Evolutionary conservation across 1,284 basidiomycete genomes (phyloP), one percentile per base, ranked within the genome.

Genomic region (Marasmius tenuissimus): DNA sequence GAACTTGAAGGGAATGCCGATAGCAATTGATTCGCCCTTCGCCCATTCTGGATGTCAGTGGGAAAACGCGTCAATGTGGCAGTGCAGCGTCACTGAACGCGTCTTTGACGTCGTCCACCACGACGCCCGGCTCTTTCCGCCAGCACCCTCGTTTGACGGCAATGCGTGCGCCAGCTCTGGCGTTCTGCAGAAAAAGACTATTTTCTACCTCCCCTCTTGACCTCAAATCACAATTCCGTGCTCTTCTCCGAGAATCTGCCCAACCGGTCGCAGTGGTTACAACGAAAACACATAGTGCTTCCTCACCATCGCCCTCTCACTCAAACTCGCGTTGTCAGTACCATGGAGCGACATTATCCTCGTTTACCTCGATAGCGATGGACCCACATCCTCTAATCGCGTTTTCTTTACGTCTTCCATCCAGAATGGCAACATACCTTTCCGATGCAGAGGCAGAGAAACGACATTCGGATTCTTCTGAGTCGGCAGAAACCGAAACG

Each of bases 281-380:
- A 20, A 78, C 84, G 0, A 69, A 58, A 42, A 61, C 64, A 60
- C 59, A n/a, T 59, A 27, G 39, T 48, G 53, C 56, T 40, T 59
- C 51, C 27, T 11, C 50, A 33, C 58, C 57, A 40, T 45, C 60
- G 57, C 54, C 56, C 52, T 35, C 62, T n/a, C 60, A 61, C 52
- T 49, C 63, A n/a, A 67, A 63, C 37, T 27, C 27, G 27, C 27
- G 4, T 47, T 16, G 4, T n/a, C 58, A 64, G 5, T 89, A 80
- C 67, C 94, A 97, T 73, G 95, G 95, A 65, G 93, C 94, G 47
- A 97, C 95, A 0, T 81, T 97, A 47, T 96, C 95, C 5, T 96
- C 94, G 0, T 94, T 97, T 72, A 88, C 93, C 33, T 94, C 93
- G n/a, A 87, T 97, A 68, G 87, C 94, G 0, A 85, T 97, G 78